Evolutionary conservation across 2,329 filamentous ascomycete species (phyloP).

Genomic region (Colletotrichum liriopes): DNA sequence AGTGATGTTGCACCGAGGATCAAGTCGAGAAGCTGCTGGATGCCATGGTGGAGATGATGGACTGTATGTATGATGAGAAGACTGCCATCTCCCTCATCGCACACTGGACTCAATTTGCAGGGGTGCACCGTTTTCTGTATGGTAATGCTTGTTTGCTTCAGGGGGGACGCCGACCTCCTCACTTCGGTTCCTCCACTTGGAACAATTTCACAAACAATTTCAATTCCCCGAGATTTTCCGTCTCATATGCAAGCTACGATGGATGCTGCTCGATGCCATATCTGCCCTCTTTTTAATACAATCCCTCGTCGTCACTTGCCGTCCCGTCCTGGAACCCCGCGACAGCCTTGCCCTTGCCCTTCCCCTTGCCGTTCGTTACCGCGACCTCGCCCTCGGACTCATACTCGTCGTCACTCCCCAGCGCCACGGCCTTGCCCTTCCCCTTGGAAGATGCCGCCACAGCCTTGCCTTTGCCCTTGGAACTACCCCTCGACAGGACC

Average conservation of each 20-base stretch:
- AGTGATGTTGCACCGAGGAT: neutral
- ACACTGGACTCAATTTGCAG: neutral
- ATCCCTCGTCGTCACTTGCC: constrained; percentile 70
- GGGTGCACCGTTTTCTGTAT: neutral
- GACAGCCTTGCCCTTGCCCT: constrained; percentile 71
- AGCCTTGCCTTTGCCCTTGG: constrained; percentile 56
- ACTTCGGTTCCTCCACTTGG: neutral
- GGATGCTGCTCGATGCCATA: neutral
- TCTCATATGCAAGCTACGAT: neutral
- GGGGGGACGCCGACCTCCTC: neutral
- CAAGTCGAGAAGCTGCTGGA: neutral
- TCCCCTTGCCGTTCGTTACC: constrained; percentile 52
- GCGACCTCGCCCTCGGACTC: constrained; percentile 52
- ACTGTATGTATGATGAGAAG: neutral
- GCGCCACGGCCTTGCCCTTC: constrained; percentile 56
- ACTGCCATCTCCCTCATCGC: neutral
- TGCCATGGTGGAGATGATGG: neutral
- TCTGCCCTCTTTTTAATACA: constrained; percentile 60
- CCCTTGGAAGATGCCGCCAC: constrained; percentile 53
- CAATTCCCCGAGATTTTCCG: neutral
- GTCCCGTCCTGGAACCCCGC: constrained; percentile 67
- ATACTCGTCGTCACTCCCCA: constrained; percentile 53
- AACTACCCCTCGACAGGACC: constrained; percentile 46
- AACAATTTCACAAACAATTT: neutral
- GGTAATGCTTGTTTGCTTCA: constrained; percentile 1